phyloP scores from a whole-genome alignment of 192 early-diverging fungal genomes.

The Diversispora eburnea region DNA sequence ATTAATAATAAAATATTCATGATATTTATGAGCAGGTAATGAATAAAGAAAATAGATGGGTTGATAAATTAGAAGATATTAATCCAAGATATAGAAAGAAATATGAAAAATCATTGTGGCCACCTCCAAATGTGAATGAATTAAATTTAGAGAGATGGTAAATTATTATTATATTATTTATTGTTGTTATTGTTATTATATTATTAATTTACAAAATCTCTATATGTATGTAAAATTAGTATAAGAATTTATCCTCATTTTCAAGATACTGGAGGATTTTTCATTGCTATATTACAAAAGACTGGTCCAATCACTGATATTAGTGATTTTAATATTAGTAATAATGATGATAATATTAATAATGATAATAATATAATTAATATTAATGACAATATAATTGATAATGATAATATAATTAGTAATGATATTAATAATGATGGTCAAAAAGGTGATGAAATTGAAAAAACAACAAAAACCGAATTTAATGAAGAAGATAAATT shows the following conservation, averaged over 20 bases:
- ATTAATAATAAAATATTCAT: conserved; percentile 1
- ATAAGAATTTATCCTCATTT: conserved; percentile 88
- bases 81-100: conserved; percentile 38
- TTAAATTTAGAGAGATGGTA: conserved; percentile 67
- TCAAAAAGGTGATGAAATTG: conserved; percentile 23
- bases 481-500: conserved; percentile 7
- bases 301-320: conserved; percentile 55
- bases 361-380: conserved; percentile 21
- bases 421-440: conserved; percentile 20
- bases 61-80: conserved; percentile 50
- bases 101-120: conserved; percentile 59
- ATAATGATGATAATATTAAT: conserved; percentile 38
- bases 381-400: conserved; percentile 16
- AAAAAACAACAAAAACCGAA: neutral
- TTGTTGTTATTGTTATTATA: neutral
- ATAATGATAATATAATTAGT: conserved; percentile 16
- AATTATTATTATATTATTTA: conserved; percentile 7
- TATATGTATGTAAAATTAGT: conserved; percentile 32
- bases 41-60: conserved; percentile 60
- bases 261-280: conserved; percentile 98
- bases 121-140: conserved; percentile 54
- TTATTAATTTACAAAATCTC: neutral
- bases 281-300: conserved; percentile 96
- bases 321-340: conserved; percentile 47
- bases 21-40: conserved; percentile 46